Conservation (phyloP, 2,329 filamentous ascomycete genomes). For the Talaromyces pinophilus region DNA sequence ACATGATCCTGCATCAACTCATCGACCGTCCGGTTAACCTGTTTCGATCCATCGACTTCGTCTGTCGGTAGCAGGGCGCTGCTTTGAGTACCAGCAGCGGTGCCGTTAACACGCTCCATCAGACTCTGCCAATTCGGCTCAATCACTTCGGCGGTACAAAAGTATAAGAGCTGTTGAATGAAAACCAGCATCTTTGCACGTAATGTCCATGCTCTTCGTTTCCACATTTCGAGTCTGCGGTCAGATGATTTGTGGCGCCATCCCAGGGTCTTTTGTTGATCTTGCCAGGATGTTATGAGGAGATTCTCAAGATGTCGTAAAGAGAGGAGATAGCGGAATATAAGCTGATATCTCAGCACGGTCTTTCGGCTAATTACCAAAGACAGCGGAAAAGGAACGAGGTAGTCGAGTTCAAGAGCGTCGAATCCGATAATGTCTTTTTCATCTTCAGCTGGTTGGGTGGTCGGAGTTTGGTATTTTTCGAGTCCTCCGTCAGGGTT, state of each 20-base stretch:
- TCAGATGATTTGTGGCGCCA: conserved; percentile 82
- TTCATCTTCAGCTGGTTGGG: conserved; percentile 67
- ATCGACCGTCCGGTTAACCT: conserved; percentile 79
- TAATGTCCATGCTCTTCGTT: conserved; percentile 86
- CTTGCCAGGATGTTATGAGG: conserved; percentile 84
- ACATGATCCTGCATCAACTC: conserved; percentile 99
- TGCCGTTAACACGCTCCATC: conserved; percentile 76
- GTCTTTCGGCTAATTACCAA: conserved; percentile 95
- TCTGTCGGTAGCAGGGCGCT: conserved; percentile 32
- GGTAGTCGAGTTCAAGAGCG: conserved; percentile 89
- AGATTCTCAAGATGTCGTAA: conserved; percentile 86
- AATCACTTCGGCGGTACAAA: conserved; percentile 94
- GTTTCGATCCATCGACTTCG: conserved; percentile 39
- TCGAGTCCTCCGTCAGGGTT: conserved; percentile 63
- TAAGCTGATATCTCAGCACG: conserved; percentile 91
- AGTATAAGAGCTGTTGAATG: conserved; percentile 94
- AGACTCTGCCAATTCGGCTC: conserved; percentile 96
- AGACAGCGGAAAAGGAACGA: conserved; percentile 90
- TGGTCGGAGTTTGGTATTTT: conserved; percentile 70
- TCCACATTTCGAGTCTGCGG: conserved; percentile 81
- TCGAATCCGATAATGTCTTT: conserved; percentile 89
- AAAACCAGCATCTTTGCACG: conserved; percentile 95
- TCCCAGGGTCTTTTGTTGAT: conserved; percentile 75
- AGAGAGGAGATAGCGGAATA: conserved; percentile 91
- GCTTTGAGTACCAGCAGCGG: conserved; percentile 46